Conservation (phyloP, 306 rosid species). For the Argentina anserina region DNA sequence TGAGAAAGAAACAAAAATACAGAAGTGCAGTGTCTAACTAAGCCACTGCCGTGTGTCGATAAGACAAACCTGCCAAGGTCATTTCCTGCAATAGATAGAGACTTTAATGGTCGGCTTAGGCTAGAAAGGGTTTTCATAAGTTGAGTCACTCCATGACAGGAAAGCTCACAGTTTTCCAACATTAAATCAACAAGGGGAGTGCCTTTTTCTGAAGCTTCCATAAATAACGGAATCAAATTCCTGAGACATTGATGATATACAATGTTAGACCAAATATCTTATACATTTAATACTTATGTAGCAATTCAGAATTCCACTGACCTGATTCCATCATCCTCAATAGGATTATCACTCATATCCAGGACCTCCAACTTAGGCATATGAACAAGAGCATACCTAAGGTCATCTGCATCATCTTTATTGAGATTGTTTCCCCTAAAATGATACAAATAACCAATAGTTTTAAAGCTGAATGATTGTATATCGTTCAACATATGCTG, state of each 20-base stretch:
- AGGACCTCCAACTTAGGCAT: slow-evolving; percentile 78
- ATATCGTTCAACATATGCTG: not conserved
- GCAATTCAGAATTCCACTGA: slow-evolving; percentile 27
- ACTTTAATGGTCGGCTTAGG: slow-evolving; percentile 56
- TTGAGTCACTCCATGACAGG: slow-evolving; percentile 49
- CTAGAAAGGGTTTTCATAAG: slow-evolving; percentile 55
- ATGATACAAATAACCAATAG: slow-evolving; percentile 3
- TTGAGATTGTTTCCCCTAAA: slow-evolving; percentile 63
- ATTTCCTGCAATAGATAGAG: slow-evolving; percentile 79
- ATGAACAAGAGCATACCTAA: slow-evolving; percentile 55
- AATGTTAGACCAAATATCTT: slow-evolving; percentile 28
- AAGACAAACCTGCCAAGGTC: slow-evolving; percentile 79
- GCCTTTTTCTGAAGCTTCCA: slow-evolving; percentile 44
- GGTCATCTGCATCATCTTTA: slow-evolving; percentile 56
- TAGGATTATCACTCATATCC: slow-evolving; percentile 81
- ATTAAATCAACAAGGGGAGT: slow-evolving; percentile 51
- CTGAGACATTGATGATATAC: slow-evolving; percentile 42
- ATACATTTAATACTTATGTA: slow-evolving; percentile 16
- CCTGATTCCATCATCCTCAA: slow-evolving; percentile 85
- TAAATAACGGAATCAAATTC: slow-evolving; percentile 60
- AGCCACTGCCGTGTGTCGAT: slow-evolving; percentile 10
- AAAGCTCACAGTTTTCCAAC: slow-evolving; percentile 69
- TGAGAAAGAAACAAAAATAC: slow-evolving; percentile 16
- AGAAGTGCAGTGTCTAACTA: slow-evolving; percentile 22
- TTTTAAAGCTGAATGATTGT: not conserved